Conservation (phyloP, 2,329 filamentous ascomycete genomes). For the Colletotrichum liaoningense region DNA sequence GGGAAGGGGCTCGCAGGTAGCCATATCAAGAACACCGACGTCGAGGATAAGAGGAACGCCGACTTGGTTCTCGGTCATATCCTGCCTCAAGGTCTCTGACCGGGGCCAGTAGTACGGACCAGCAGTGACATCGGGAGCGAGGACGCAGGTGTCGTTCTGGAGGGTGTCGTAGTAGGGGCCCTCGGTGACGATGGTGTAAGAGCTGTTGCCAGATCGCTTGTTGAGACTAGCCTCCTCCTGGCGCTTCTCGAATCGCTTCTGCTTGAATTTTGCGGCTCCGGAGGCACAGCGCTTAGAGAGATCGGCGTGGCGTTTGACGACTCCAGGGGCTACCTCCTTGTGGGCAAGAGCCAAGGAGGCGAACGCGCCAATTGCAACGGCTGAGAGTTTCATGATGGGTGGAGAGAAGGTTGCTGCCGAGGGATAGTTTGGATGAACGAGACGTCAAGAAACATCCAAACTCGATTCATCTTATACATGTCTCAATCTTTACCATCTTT, state of each 20-base stretch:
- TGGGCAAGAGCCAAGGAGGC: background rate
- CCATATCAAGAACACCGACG: slow-evolving; percentile 21
- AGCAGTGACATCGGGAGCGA: slow-evolving; percentile 58
- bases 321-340: background rate
- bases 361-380: background rate
- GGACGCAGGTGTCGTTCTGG: slow-evolving; percentile 52
- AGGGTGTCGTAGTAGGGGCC: slow-evolving; percentile 6
- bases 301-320: slow-evolving; percentile 5
- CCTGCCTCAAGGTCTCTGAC: slow-evolving; percentile 5
- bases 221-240: background rate
- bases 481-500: background rate
- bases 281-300: slow-evolving; percentile 11
- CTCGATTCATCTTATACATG: background rate
- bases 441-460: background rate
- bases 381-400: background rate
- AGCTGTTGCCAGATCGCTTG: slow-evolving; percentile 5
- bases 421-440: background rate
- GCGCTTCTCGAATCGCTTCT: background rate
- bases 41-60: slow-evolving; percentile 20
- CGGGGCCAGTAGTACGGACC: slow-evolving; percentile 55
- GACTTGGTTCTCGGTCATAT: slow-evolving; percentile 15
- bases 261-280: slow-evolving; percentile 2
- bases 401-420: background rate
- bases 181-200: slow-evolving; percentile 9
- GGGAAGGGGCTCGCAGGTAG: slow-evolving; percentile 18